A percentile compares a stretch with the other conserved stretches of the same genome.
Evolutionary conservation across 139 green algal genomes (phyloP).

Genomic region (Astrephomene gubernaculifera): DNA sequence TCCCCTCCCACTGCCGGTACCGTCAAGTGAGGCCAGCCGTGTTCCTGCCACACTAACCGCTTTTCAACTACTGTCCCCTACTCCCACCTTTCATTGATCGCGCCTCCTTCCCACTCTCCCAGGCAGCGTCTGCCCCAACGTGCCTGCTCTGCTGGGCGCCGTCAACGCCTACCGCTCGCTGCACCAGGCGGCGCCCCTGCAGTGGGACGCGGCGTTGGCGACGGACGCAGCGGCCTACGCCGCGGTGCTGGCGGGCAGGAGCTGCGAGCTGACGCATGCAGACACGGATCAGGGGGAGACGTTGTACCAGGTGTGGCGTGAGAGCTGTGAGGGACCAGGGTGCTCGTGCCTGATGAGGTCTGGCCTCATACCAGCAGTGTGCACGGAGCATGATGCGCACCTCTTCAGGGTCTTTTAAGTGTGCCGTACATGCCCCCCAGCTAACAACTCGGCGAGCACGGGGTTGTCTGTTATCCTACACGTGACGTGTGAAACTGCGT

Average conservation of each 20-base stretch:
- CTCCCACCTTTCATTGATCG: not conserved
- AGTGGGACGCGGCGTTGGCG: not conserved
- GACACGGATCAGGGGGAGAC: not conserved
- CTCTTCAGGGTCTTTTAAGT: not conserved
- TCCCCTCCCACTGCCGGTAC: not conserved
- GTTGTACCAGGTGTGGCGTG: not conserved
- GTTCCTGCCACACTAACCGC: not conserved
- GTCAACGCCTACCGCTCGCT: not conserved
- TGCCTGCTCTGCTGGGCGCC: not conserved
- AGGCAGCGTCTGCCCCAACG: constrained; percentile 3
- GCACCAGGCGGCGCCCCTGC: not conserved
- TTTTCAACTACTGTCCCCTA: not conserved
- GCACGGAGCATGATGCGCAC: not conserved
- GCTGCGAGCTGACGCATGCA: not conserved
- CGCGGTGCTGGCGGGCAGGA: not conserved
- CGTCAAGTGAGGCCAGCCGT: not conserved
- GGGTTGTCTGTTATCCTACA: too few species aligned
- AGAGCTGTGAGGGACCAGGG: too few species aligned
- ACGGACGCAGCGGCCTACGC: not conserved
- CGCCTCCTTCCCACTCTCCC: not conserved
- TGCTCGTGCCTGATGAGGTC: not conserved
- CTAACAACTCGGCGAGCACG: too few species aligned
- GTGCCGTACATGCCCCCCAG: too few species aligned
- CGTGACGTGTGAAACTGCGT: too few species aligned
- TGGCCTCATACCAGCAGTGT: not conserved